These are phyloP conservation scores for Zymoseptoria brevis DNA, from an alignment of 2,329 filamentous ascomycete genomes.

Conservation along the genomic window DNA sequence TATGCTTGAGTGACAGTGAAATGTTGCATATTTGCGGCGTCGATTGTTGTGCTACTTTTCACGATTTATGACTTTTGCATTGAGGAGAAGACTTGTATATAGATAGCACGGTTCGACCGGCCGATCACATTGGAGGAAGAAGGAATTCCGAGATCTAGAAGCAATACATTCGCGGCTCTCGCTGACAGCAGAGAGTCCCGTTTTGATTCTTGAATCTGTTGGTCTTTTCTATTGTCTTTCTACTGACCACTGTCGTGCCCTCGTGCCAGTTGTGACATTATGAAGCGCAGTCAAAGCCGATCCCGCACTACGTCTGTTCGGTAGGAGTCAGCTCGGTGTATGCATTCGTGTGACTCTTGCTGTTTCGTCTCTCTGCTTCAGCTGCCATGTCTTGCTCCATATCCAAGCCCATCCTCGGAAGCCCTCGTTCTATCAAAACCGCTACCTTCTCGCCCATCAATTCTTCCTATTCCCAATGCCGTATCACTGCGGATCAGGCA, in stretches of 20 bases:
- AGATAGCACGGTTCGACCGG: not conserved
- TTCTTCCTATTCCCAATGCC: not conserved
- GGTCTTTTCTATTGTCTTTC: not conserved
- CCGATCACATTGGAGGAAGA: not conserved
- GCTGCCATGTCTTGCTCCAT: not conserved
- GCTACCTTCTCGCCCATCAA: no score
- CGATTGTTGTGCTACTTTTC: not conserved
- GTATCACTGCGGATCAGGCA: not conserved
- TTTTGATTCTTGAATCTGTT: not conserved
- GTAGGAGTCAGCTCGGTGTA: not conserved
- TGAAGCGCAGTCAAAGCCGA: not conserved
- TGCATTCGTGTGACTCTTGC: not conserved
- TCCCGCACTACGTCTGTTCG: not conserved
- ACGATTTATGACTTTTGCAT: not conserved
- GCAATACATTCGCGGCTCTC: not conserved
- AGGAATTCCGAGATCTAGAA: not conserved
- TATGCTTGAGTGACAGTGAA: constrained; percentile 8
- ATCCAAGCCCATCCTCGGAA: not conserved
- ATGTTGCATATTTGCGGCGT: not conserved
- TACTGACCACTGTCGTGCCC: not conserved
- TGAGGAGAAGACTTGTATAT: not conserved
- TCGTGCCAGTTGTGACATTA: not conserved
- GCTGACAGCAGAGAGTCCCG: not conserved
- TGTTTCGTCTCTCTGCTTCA: not conserved
- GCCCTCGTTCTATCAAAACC: not conserved